Evolutionary conservation across 2,329 filamentous ascomycete genomes (phyloP), one percentile per base, ranked within the genome.

Genomic region (Aspergillus candidus): DNA sequence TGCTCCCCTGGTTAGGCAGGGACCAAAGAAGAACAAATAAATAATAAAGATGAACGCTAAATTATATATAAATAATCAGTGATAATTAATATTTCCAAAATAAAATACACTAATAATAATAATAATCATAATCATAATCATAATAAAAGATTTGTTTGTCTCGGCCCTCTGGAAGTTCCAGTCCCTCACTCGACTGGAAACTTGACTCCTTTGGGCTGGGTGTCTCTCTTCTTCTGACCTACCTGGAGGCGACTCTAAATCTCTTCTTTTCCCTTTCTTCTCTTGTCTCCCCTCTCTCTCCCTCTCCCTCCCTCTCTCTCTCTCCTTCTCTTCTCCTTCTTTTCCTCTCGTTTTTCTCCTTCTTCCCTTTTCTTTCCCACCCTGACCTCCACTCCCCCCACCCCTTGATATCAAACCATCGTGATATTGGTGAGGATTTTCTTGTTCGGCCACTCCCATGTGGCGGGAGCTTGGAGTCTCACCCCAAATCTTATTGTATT

Each of bases 161-260:
- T 50, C 48, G 36, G 43, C 43, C 43, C 38, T 46, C 38, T 27
- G 8, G 38, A 38, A 40, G 41, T 45, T 31, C 30, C 43, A 46
- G 49, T 52, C 51, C 49, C 51, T 53, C 49, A 40, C 50, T 48
- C 49, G 46, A 27, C 22, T 10, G 6, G 39, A 43, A 47, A 42
- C 40, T 49, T 40, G 46, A 47, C 49, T 48, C 35, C 35, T 50
- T 49, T 45, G 43, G 46, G 38, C 42, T 38, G 14, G 15, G 14
- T 43, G 27, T 36, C 27, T 33, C 22, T 40, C 40, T 11, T 32
- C 12, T 43, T 29, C 11, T 14, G 13, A 27, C 22, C 22, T 27
- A 8, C 22, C 22, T 27, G 22, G 22, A 27, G 22, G 22, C 22
- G 22, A 27, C 22, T 27, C 22, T 27, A 27, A 27, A 27, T 27